Base-by-base conservation (phyloP, 306 rosid genomes). In the Dryas octopetala region DNA sequence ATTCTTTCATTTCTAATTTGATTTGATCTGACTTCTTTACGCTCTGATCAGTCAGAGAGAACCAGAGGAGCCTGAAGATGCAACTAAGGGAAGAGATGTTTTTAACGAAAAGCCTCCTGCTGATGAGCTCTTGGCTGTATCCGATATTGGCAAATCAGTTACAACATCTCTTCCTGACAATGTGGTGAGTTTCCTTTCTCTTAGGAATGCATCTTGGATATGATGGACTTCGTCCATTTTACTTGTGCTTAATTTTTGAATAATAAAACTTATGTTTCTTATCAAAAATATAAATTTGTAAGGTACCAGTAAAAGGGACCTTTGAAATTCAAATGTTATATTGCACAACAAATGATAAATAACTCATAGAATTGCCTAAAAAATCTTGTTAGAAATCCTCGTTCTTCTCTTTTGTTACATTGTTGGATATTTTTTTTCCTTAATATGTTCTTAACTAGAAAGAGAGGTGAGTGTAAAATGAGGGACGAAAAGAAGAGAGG, bases 61-160 rank as follows among this genome's bases (percentile, higher is more conserved):
- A 78, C 99, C 99, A 2, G 99, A 95, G 91, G 99, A 95, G 88
- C 97, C 99, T 49, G 99, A 95, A 86, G 99, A 95, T 84, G 97
- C 99, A 65, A 92, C 96, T 17, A 95, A 95, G 79, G 99, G 99
- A 80, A 92, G 99, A 80, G 99, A 95, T 76, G 93, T 95, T 77
- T 95, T 95, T 79, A 95, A 95, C 78, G 99, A 92, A 85, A 95
- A 92, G 81, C 99, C 99, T 61, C 97, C 99, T 5, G 84, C 97
- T 76, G 99, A 95, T 84, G 99, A 95, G 79, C 96, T 95, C 77
- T 79, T 95, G 91, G 86, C 97, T 63, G 99, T 81, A 83, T 95
- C 99, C 17, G 97, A 95, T 85, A 90, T 95, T 80, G 99, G 99
- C 71, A 95, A 95, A 84, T 26, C 97, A 51, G 91, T 74, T 68